Percentiles rank a stretch among this genome's conserved stretches.
phyloP scores from a whole-genome alignment of 2,329 filamentous ascomycete genomes.

The Intubia oerlemansii region DNA sequence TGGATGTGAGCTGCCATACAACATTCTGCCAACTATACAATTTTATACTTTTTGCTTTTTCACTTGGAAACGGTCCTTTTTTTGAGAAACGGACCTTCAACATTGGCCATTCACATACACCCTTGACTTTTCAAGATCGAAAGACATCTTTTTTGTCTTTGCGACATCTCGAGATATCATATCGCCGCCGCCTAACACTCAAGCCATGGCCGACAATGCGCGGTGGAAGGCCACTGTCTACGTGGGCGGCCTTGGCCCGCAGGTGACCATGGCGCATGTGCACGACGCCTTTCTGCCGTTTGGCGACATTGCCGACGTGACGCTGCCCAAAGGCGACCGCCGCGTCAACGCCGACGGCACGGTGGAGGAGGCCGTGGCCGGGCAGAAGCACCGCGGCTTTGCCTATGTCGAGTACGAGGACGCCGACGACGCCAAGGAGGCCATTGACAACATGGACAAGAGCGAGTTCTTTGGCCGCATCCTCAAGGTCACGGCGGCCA shows the following conservation, averaged over 20 bases:
- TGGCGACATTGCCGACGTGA: conserved; percentile 82
- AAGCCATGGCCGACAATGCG: conserved; percentile 62
- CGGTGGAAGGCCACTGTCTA: conserved; percentile 84
- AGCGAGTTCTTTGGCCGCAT: conserved; percentile 83
- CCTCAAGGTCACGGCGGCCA: conserved; percentile 81
- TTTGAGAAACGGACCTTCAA: no score
- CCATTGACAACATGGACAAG: conserved; percentile 98
- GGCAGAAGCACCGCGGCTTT: conserved; percentile 59
- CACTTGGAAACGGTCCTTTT: no score
- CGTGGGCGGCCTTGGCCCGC: conserved; percentile 68
- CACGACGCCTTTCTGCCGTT: conserved; percentile 92
- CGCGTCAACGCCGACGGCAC: conserved; percentile 11
- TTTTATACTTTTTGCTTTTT: no score
- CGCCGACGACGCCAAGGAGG: conserved; percentile 68
- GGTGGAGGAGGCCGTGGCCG: not conserved
- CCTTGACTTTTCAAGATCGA: no score
- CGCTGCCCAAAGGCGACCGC: conserved; percentile 70
- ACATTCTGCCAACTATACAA: no score
- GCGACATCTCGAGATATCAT: conserved; percentile 8
- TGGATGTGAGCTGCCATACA: no score
- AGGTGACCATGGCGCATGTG: conserved; percentile 54
- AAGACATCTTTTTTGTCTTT: no score
- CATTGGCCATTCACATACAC: no score
- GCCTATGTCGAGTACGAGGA: conserved; percentile 92
- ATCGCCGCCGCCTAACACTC: no score